Evolutionary conservation across 208 protist species (phyloP).

Genomic region (Trichomonas vaginalis): DNA sequence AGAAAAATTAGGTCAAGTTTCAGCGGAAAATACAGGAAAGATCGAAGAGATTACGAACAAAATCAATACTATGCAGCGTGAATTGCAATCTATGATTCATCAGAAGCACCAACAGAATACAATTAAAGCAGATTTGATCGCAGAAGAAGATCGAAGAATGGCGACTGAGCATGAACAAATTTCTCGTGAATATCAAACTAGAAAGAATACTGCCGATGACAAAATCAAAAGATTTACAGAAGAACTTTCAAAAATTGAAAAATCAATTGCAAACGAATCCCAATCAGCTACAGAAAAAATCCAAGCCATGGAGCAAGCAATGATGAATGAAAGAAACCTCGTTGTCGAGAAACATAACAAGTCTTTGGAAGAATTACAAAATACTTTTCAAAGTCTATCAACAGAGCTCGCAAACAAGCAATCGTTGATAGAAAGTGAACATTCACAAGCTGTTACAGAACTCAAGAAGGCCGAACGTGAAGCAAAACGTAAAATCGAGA

Average conservation of each 20-base stretch:
- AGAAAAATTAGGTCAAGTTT: neutral
- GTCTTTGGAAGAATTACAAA: neutral
- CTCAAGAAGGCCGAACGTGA: neutral
- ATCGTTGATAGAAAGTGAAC: neutral
- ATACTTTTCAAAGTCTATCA: neutral
- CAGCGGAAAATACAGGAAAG: neutral
- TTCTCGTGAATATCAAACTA: neutral
- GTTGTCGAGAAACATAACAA: neutral
- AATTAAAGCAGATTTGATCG: neutral
- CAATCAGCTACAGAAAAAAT: neutral
- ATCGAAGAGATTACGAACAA: neutral
- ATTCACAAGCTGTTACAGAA: neutral
- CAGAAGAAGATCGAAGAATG: constrained; percentile 2
- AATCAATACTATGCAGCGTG: neutral
- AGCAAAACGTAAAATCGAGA: neutral
- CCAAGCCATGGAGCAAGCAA: neutral
- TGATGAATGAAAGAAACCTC: neutral
- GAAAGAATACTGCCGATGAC: neutral
- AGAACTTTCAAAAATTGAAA: neutral
- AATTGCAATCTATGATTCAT: neutral
- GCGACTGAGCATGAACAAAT: neutral
- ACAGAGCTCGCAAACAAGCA: neutral
- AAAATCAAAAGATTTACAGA: neutral
- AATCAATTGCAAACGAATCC: neutral
- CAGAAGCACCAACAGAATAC: neutral